Percentiles rank a stretch among this genome's conserved stretches.
phyloP scores from a whole-genome alignment of 2,329 filamentous ascomycete genomes.

The Aspergillus candidus region DNA sequence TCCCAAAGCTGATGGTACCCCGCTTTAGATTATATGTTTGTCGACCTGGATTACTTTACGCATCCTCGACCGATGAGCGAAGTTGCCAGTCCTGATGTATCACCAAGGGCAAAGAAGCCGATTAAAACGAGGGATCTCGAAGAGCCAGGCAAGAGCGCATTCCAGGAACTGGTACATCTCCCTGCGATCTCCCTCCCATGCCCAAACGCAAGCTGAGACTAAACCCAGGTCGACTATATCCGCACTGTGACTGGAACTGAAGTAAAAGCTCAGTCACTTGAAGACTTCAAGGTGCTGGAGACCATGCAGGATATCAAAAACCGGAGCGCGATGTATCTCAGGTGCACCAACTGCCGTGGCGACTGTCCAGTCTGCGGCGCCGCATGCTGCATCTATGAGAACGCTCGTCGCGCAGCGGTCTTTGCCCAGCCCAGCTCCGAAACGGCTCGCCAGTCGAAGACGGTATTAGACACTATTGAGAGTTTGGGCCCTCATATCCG shows the following conservation, averaged over 20 bases:
- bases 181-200: not conserved
- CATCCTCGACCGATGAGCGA: not conserved
- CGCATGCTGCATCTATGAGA: conserved; percentile 29
- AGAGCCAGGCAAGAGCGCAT: not conserved
- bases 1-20: not conserved
- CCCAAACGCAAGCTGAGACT: not conserved
- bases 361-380: conserved; percentile 24
- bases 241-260: conserved; percentile 13
- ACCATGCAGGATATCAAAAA: conserved; percentile 13
- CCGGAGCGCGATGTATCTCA: conserved; percentile 29
- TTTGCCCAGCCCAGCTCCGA: conserved; percentile 12
- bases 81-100: not conserved
- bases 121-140: not conserved
- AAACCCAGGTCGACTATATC: conserved; percentile 8
- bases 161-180: conserved; percentile 10
- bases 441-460: conserved; percentile 9
- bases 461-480: conserved; percentile 18
- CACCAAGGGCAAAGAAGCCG: not conserved
- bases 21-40: conserved; percentile 9
- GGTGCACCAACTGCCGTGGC: conserved; percentile 24
- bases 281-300: not conserved
- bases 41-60: conserved; percentile 9
- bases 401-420: conserved; percentile 6
- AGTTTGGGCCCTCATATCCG: conserved; percentile 18
- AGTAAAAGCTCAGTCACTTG: not conserved